Base-by-base conservation (phyloP, 2,329 filamentous ascomycete species). In the Whalleya microplaca region DNA sequence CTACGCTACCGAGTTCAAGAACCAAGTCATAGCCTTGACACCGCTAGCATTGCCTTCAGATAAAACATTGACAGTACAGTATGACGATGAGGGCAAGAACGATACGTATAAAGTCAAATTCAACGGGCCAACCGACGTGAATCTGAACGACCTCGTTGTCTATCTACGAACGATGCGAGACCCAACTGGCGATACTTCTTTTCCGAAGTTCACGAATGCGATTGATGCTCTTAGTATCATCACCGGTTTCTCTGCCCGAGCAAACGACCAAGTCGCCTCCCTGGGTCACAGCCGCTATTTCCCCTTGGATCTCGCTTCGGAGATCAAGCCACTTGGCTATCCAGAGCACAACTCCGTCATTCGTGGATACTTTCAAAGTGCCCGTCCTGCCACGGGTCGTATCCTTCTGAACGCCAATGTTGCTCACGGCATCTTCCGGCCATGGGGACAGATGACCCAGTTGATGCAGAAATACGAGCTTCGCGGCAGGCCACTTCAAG, bases 371-470 rank as follows among this genome's bases (percentile, higher is more conserved):
- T 84, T 84, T 53, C 80, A 83, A 64, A 84, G 81, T 29, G 75
- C 79, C 2, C 80, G 82, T 5, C 72, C 81, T 0, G 78, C 78
- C 0, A 85, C 83, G 0, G 82, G 81, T 2, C 74, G 81, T 0
- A 63, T 85, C 1, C 74, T 86, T 0, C 70, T 85, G 21, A 86
- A 86, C 58, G 73, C 75, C 45, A 85, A 86, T 53, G 78, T 84
- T 9, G 79, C 80, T 0, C 78, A 84, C 59, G 79, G 78, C 2
- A 75, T 84, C 18, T 85, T 85, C 67, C 79, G 76, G 10, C 66
- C 72, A 2, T 61, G 69, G 2, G 75, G 78, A 1, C 57, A 56
- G 0, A 60, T 82, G 2, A 61, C 63, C 0, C 57, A 72, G 0
- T 59, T 81, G 3, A 76, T 78, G 21, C 40, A 59, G 2, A 43